Base-by-base conservation (phyloP, 176 grass and related monocot species). In the Triticum turgidum region DNA sequence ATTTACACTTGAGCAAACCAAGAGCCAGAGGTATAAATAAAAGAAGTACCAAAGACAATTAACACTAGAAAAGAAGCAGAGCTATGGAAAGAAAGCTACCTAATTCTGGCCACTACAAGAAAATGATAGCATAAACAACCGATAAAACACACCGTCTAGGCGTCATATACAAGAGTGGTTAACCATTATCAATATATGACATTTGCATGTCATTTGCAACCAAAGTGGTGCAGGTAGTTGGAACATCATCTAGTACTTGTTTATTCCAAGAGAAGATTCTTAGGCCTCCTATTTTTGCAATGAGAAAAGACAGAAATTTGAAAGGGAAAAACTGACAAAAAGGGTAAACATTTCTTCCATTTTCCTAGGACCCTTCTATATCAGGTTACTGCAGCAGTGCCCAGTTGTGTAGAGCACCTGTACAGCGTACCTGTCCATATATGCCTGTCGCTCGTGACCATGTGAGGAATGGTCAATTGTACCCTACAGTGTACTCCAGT, bases 51-150 rank as follows among this genome's bases (percentile, higher is more conserved):
- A 80, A 24, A 73, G 30, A 69, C 78, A 67, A 71, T 65, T 64
- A 42, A 61, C 18, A 15, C 30, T 38, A 65, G 9, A 7, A 84
- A 71, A 58, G 14, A 70, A 86, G 78, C 12, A 32, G 3, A 49
- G 44, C 18, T 79, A 54, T 7, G 17, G 30, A 34, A 79, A 25
- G 32, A 73, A 70, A 35, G 41, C 10, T 39, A 82, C 42, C 63
- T 4, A 82, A 77, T 71, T 84, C 65, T 22, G 69, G 65, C 78
- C 30, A 14, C 33, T 58, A 24, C 47, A 18, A 20, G 51, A 88
- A 3, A 78, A 79, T 83, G 74, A 84, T 65, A 72, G 32, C 73
- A 72, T 44, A 90, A 56, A 83, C 12, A 83, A 79, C 33, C 20
- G 22, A 86, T 78, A 56, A 63, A 27, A 59, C 14, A 59, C 10